Evolutionary conservation across 2,329 filamentous ascomycete species (phyloP).

Genomic region (Tympanopsis confertula): DNA sequence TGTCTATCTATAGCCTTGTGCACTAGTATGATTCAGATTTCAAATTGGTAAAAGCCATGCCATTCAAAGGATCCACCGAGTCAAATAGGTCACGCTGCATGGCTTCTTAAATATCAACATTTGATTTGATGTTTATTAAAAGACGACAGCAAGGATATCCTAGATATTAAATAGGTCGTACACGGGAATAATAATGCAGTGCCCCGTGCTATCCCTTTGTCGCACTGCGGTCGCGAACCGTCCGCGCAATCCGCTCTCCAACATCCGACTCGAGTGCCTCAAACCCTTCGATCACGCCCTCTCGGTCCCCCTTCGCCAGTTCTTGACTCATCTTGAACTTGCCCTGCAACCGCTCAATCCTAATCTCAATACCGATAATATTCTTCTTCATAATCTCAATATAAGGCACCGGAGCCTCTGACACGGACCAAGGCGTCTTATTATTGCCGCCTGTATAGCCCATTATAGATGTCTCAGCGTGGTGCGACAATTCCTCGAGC

Average conservation of each 20-base stretch:
- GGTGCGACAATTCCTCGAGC: constrained; percentile 35
- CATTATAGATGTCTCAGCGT: constrained; percentile 43
- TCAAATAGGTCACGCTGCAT: too few relatives aligned
- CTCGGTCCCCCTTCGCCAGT: constrained; percentile 33
- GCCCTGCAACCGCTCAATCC: constrained; percentile 39
- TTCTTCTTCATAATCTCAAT: constrained; percentile 42
- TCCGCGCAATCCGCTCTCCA: constrained; percentile 17
- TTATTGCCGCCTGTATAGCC: constrained; percentile 29
- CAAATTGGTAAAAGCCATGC: too few relatives aligned
- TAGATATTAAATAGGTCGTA: too few relatives aligned
- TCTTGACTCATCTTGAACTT: constrained; percentile 63
- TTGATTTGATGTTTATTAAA: too few relatives aligned
- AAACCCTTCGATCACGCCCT: constrained; percentile 48
- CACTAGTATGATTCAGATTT: too few relatives aligned
- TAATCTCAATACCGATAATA: constrained; percentile 50
- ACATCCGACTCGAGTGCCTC: constrained; percentile 23
- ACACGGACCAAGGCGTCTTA: constrained; percentile 38
- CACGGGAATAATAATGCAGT: too few relatives aligned
- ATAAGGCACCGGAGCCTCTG: constrained; percentile 43
- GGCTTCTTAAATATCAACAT: too few relatives aligned
- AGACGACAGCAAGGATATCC: too few relatives aligned
- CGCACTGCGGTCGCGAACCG: constrained; percentile 21
- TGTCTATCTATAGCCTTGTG: constrained; percentile 31
- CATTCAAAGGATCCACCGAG: too few relatives aligned
- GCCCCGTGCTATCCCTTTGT: too few relatives aligned